Conservation (phyloP, 257 asterid genomes). For the Eucommia ulmoides region DNA sequence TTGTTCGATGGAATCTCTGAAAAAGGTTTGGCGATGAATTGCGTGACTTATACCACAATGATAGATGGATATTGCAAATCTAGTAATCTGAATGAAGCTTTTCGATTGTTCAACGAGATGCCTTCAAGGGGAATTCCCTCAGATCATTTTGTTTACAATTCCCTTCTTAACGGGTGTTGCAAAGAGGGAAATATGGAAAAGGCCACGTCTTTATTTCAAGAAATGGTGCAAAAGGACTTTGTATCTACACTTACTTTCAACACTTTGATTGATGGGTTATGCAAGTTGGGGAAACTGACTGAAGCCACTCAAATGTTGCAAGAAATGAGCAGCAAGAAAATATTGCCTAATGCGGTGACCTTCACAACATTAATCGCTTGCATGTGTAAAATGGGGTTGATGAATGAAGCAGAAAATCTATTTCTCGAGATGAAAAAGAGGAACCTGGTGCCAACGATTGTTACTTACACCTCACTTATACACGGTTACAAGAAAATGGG, state of each 20-base stretch:
- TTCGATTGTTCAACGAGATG: constrained; percentile 56
- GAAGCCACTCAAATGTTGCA: constrained; percentile 52
- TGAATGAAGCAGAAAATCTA: constrained; percentile 62
- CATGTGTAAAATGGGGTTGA: constrained; percentile 42
- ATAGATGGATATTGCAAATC: constrained; percentile 75
- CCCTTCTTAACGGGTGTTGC: constrained; percentile 74
- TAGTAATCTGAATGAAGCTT: constrained; percentile 46
- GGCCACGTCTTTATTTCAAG: constrained; percentile 43
- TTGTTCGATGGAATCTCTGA: constrained; percentile 45
- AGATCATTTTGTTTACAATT: constrained; percentile 53
- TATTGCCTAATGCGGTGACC: constrained; percentile 61
- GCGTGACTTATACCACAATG: constrained; percentile 65
- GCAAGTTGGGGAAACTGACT: constrained; percentile 50
- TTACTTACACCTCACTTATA: constrained; percentile 60
- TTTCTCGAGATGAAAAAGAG: constrained; percentile 46
- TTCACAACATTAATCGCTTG: constrained; percentile 60
- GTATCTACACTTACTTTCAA: constrained; percentile 59
- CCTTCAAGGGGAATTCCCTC: constrained; percentile 38
- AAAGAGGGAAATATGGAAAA: constrained; percentile 54
- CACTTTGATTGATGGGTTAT: constrained; percentile 57
- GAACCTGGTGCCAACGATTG: constrained; percentile 51
- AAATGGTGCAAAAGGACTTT: constrained; percentile 40
- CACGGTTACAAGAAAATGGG: constrained; percentile 64
- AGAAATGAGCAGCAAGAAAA: constrained; percentile 44
- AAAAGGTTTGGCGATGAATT: constrained; percentile 46